phyloP scores from a whole-genome alignment of 108 stramenopile genomes.

The Pelagomonas calceolata region DNA sequence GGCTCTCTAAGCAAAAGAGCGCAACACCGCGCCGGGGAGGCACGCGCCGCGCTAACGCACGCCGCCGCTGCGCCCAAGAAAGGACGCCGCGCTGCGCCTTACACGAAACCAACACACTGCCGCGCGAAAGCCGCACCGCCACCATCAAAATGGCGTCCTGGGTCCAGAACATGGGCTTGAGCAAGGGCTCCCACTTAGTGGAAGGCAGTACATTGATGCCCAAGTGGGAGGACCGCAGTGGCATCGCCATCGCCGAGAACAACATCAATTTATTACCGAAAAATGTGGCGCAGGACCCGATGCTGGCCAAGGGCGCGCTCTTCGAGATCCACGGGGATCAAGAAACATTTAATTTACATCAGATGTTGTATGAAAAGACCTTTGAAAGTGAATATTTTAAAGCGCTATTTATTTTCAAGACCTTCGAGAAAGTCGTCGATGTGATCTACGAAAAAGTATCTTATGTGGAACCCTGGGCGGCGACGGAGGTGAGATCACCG shows the following conservation, averaged over 20 bases:
- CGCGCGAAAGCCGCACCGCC: no score
- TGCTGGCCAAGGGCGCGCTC: not conserved
- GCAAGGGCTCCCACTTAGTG: not conserved
- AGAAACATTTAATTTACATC: constrained; percentile 71
- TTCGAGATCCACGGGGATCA: constrained; percentile 1
- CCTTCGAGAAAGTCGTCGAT: constrained; percentile 3
- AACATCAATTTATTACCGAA: not conserved
- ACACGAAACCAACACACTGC: no score
- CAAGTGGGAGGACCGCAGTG: not conserved
- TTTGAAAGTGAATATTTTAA: constrained; percentile 58
- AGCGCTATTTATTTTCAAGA: not conserved
- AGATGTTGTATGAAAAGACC: constrained; percentile 67
- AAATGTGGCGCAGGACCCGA: not conserved
- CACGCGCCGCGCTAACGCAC: no score
- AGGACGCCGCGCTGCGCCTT: no score
- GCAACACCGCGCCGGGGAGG: no score
- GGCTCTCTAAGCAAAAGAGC: no score
- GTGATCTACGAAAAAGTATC: not conserved
- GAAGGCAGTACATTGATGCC: not conserved
- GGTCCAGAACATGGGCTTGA: not conserved
- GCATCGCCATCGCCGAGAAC: not conserved
- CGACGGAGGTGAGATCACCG: constrained; percentile 26
- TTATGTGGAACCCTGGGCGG: constrained; percentile 39
- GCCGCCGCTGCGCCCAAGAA: no score
- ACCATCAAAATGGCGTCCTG: not conserved